phyloP scores from a whole-genome alignment of 169 alveolate genomes.

The Plasmodium gallinaceum region DNA sequence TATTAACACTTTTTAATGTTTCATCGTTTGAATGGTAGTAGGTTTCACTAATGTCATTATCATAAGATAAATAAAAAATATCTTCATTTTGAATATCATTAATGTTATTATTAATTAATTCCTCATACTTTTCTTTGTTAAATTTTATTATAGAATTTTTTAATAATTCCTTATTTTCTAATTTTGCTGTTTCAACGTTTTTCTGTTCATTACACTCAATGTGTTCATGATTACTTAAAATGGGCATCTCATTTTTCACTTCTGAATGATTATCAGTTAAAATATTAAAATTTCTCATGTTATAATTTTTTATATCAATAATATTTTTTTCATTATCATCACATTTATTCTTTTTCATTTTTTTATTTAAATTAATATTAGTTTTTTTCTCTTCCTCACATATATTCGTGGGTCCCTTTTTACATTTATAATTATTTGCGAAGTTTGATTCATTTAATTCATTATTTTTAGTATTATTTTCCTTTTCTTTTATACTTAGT shows the following conservation, averaged over 20 bases:
- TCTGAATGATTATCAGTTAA: neutral
- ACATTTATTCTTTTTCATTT: slow-evolving; percentile 13
- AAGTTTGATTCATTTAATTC: neutral
- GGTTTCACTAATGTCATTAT: neutral
- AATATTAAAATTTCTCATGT: neutral
- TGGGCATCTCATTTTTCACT: neutral
- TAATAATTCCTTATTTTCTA: slow-evolving; percentile 1
- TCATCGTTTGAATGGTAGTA: slow-evolving; percentile 41
- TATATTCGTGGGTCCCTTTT: neutral
- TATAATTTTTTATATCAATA: neutral
- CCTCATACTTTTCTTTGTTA: slow-evolving; percentile 44
- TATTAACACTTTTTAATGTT: slow-evolving; percentile 29
- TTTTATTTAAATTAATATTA: slow-evolving; percentile 10
- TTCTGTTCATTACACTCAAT: neutral
- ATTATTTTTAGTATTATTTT: slow-evolving; percentile 9
- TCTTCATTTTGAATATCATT: slow-evolving; percentile 41
- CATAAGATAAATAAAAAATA: slow-evolving; percentile 55
- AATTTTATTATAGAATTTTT: slow-evolving; percentile 41
- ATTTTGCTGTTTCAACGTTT: neutral
- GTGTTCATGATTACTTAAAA: neutral
- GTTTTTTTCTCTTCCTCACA: slow-evolving; percentile 13
- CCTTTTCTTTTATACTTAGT: slow-evolving; percentile 9
- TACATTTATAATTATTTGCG: neutral
- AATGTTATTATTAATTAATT: slow-evolving; percentile 18
- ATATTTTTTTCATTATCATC: neutral